These are phyloP conservation scores for Aleurites moluccanus DNA, from an alignment of 441 rosid species.

Conservation along the genomic window DNA sequence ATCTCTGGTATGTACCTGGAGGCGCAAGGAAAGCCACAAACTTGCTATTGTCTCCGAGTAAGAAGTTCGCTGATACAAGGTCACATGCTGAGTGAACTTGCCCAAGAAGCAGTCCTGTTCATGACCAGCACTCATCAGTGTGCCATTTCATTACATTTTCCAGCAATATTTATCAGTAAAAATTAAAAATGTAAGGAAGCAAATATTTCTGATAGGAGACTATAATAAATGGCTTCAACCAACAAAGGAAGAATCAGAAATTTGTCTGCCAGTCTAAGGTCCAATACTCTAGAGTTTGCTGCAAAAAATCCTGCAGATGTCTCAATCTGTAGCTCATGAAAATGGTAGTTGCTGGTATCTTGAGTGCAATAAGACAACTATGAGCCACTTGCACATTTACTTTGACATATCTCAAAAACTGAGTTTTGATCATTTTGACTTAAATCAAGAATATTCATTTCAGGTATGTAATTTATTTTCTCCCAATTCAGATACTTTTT, in stretches of 20 bases:
- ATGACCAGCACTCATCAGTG: constrained; percentile 22
- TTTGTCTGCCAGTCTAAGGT: not conserved
- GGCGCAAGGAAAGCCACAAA: constrained; percentile 97
- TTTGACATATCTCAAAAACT: not conserved
- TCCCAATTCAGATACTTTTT: too few species aligned
- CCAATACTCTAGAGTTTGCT: too few species aligned
- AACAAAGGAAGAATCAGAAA: not conserved
- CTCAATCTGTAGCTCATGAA: not conserved
- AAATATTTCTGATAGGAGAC: not conserved
- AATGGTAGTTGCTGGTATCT: not conserved
- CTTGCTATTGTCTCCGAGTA: constrained; percentile 79
- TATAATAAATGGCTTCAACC: not conserved
- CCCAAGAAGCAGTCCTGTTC: constrained; percentile 62
- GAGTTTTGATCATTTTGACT: not conserved
- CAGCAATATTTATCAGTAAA: not conserved
- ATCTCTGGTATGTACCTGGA: constrained; percentile 60
- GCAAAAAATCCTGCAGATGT: not conserved
- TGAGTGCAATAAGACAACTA: not conserved
- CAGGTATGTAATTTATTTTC: not conserved
- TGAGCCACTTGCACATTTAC: not conserved
- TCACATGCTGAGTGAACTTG: constrained; percentile 62
- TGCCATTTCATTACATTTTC: not conserved
- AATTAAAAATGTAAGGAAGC: not conserved
- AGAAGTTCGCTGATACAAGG: constrained; percentile 79
- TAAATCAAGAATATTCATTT: not conserved